phyloP scores from a whole-genome alignment of 371 early-diverging fungal genomes.

The Mucor circinelloides region DNA sequence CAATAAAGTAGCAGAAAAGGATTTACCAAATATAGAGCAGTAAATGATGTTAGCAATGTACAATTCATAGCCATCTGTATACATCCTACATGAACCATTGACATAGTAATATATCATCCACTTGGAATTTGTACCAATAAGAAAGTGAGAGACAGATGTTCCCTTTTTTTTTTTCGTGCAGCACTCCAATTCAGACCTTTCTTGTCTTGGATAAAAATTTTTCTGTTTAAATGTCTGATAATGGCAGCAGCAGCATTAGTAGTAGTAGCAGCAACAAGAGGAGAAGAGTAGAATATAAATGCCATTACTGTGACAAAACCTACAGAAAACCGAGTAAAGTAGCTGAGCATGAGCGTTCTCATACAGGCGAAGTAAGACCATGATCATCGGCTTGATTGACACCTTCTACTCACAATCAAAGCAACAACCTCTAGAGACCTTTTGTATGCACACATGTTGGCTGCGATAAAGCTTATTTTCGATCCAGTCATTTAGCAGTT shows the following conservation, averaged over 20 bases:
- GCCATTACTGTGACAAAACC: slow-evolving; percentile 47
- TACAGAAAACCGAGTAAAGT: slow-evolving; percentile 61
- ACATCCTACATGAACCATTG: no score
- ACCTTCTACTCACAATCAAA: no score
- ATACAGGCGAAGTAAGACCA: slow-evolving; percentile 61
- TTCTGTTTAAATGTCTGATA: not conserved
- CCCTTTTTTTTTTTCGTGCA: not conserved
- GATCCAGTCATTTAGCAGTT: slow-evolving; percentile 57
- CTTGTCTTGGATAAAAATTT: not conserved
- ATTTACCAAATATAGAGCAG: no score
- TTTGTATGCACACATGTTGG: slow-evolving; percentile 55
- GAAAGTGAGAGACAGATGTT: not conserved
- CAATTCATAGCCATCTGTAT: no score
- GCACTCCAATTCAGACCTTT: not conserved
- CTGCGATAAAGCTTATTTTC: slow-evolving; percentile 60
- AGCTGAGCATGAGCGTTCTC: slow-evolving; percentile 56
- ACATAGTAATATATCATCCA: not conserved
- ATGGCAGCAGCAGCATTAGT: no score
- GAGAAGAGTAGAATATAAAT: slow-evolving; percentile 10
- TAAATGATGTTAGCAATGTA: no score
- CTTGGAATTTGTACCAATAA: not conserved
- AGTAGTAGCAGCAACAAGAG: not conserved
- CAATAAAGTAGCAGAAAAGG: no score
- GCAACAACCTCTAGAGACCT: slow-evolving; percentile 43
- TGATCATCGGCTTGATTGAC: no score